These are phyloP conservation scores for Hapsidospora chrysogenum DNA, from an alignment of 495 filamentous ascomycete genomes.

Conservation along the genomic window DNA sequence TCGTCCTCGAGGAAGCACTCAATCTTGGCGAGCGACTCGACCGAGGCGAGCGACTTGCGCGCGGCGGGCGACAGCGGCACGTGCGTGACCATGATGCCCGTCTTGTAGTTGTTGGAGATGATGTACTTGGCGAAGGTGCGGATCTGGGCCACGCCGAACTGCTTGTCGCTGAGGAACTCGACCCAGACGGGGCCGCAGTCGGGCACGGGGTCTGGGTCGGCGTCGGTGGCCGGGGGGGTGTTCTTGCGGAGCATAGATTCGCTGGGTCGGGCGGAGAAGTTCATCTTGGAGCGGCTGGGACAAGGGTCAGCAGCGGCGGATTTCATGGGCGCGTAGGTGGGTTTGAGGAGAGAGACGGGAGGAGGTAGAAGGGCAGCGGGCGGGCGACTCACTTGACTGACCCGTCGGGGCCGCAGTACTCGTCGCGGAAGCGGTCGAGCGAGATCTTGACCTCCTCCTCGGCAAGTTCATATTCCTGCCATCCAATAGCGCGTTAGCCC, in stretches of 20 bases:
- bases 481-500: background rate
- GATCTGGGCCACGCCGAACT: slow-evolving; percentile 80
- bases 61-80: slow-evolving; percentile 71
- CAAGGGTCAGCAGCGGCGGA: background rate
- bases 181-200: slow-evolving; percentile 84
- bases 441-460: slow-evolving; percentile 77
- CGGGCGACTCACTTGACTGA: slow-evolving; percentile 43
- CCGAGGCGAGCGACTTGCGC: slow-evolving; percentile 61
- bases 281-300: slow-evolving; percentile 61
- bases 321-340: slow-evolving; percentile 9
- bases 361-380: background rate
- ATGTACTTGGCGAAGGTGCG: slow-evolving; percentile 74
- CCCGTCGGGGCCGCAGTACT: slow-evolving; percentile 53
- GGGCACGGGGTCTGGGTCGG: slow-evolving; percentile 44
- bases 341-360: background rate
- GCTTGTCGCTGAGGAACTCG: slow-evolving; percentile 62
- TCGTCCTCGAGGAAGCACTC: slow-evolving; percentile 94
- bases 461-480: slow-evolving; percentile 52
- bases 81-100: slow-evolving; percentile 73
- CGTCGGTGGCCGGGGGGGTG: slow-evolving; percentile 44
- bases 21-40: slow-evolving; percentile 53
- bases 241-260: slow-evolving; percentile 72
- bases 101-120: slow-evolving; percentile 58
- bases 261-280: slow-evolving; percentile 69
- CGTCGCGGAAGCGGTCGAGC: slow-evolving; percentile 52